phyloP scores from a whole-genome alignment of 495 filamentous ascomycete genomes.

The Durotheca rogersii region DNA sequence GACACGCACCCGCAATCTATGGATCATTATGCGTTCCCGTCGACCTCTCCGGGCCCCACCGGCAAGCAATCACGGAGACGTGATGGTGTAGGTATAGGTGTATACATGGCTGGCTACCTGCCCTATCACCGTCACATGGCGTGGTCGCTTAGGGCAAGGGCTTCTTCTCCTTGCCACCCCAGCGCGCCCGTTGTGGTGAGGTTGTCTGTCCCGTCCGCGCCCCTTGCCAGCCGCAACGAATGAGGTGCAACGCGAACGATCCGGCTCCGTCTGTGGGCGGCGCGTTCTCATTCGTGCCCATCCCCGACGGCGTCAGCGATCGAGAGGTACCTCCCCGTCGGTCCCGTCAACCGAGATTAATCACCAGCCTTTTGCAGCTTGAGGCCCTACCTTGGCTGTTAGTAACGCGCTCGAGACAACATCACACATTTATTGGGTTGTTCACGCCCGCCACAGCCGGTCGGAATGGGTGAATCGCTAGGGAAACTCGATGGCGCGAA shows the following conservation, averaged over 20 bases:
- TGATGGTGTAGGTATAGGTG: constrained; percentile 17
- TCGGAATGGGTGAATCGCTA: too few relatives aligned
- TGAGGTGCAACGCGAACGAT: constrained; percentile 12
- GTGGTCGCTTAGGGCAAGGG: constrained; percentile 30
- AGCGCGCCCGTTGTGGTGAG: too few relatives aligned
- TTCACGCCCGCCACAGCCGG: too few relatives aligned
- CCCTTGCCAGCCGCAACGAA: constrained; percentile 8
- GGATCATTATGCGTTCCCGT: constrained; percentile 4
- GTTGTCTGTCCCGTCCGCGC: neutral
- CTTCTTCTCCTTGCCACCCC: constrained; percentile 19
- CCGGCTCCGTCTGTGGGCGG: constrained; percentile 12
- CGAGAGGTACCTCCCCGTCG: constrained; percentile 21
- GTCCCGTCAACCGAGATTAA: constrained; percentile 28
- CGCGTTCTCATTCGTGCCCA: constrained; percentile 6
- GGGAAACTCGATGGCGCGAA: too few relatives aligned
- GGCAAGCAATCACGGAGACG: constrained; percentile 19
- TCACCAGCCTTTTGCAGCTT: constrained; percentile 26
- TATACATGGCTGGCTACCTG: too few relatives aligned
- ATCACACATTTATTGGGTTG: too few relatives aligned
- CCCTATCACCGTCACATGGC: too few relatives aligned
- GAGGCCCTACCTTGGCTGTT: too few relatives aligned
- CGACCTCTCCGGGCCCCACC: constrained; percentile 14
- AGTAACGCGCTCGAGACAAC: too few relatives aligned
- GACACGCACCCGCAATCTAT: constrained; percentile 4
- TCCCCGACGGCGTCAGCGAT: constrained; percentile 17